Evolutionary conservation across 805 yeast genomes (phyloP).

Genomic region (Myxozyma neglecta): DNA sequence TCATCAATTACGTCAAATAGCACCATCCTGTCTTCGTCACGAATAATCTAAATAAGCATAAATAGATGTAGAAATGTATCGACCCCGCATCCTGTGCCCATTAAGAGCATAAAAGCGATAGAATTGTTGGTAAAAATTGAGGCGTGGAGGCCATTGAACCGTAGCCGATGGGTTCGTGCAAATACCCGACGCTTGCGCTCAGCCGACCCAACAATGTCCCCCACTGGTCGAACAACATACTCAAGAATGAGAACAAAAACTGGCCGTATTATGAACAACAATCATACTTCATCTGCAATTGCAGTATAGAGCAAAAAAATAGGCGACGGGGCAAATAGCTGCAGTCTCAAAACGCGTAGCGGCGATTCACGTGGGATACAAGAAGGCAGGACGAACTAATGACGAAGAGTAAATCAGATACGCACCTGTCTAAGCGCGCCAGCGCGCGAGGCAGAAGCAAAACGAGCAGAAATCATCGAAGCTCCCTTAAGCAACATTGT

Average conservation of each 20-base stretch:
- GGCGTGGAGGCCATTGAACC: neutral
- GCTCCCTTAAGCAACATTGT: slow-evolving; percentile 16
- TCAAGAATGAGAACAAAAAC: neutral
- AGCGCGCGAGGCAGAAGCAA: slow-evolving; percentile 29
- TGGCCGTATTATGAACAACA: neutral
- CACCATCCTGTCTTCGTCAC: neutral
- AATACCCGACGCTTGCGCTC: slow-evolving; percentile 1
- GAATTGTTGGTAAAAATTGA: neutral
- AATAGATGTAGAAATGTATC: neutral
- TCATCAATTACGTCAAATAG: neutral
- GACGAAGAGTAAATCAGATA: neutral
- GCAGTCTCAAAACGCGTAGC: neutral
- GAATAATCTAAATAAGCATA: neutral
- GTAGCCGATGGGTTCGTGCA: neutral
- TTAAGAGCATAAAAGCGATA: neutral
- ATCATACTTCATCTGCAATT: neutral
- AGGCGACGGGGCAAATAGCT: neutral
- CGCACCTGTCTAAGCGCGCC: slow-evolving; percentile 31
- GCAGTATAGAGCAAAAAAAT: neutral
- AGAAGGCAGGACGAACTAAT: neutral
- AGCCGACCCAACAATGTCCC: neutral
- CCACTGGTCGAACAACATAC: neutral
- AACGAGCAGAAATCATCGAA: slow-evolving; percentile 12
- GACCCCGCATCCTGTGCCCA: neutral
- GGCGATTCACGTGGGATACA: neutral